Conservation (phyloP, 2,329 filamentous ascomycete species). For the Fragosphaeria purpurea region DNA sequence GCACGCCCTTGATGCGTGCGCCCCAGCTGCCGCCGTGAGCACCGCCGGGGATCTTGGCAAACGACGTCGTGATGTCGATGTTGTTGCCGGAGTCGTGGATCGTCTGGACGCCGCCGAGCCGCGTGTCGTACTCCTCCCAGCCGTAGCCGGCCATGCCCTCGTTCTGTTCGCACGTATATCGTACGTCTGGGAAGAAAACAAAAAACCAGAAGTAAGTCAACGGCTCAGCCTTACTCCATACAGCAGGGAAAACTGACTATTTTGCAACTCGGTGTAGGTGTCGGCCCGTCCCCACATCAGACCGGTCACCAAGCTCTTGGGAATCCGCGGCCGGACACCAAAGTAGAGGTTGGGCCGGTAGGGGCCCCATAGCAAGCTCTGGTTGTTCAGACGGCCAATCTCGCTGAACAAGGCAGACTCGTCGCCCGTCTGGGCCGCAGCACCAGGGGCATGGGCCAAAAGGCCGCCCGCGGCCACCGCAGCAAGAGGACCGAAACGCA, state of each 20-base stretch:
- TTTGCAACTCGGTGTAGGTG: constrained; percentile 62
- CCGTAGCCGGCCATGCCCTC: constrained; percentile 92
- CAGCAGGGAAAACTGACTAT: constrained; percentile 39
- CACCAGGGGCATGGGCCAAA: constrained; percentile 9
- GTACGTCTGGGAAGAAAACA: constrained; percentile 49
- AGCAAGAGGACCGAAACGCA: no score
- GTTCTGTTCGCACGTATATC: constrained; percentile 93
- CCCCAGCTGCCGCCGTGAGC: constrained; percentile 85
- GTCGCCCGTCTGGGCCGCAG: constrained; percentile 13
- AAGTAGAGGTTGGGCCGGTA: constrained; percentile 94
- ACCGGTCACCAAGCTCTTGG: constrained; percentile 70
- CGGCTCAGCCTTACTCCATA: no score
- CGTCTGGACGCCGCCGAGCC: constrained; percentile 76
- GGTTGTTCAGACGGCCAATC: constrained; percentile 53
- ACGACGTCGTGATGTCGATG: constrained; percentile 84
- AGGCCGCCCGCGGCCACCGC: neutral
- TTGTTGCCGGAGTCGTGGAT: constrained; percentile 85
- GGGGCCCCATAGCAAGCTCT: constrained; percentile 89
- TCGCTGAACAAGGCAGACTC: constrained; percentile 36
- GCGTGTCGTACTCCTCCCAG: constrained; percentile 93
- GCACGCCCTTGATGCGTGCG: constrained; percentile 72
- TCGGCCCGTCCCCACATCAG: constrained; percentile 87
- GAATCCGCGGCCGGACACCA: constrained; percentile 71
- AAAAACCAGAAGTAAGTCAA: no score
- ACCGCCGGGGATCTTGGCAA: constrained; percentile 85